phyloP scores from a whole-genome alignment of 1,284 basidiomycete genomes.

The Puccinia hordei region DNA sequence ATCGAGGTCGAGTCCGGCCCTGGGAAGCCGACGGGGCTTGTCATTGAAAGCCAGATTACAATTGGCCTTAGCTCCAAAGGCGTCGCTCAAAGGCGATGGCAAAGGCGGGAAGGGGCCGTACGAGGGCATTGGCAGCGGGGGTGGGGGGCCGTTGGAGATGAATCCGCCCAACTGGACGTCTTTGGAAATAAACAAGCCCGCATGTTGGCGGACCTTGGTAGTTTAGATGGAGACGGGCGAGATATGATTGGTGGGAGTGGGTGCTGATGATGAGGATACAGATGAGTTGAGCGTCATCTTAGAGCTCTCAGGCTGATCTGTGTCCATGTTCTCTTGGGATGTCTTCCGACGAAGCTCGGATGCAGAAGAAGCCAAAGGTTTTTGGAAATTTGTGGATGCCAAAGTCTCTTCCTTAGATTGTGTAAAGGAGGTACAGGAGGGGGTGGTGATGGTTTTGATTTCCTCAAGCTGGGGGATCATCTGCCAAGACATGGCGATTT shows the following conservation, averaged over 20 bases:
- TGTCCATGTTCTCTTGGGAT: not conserved
- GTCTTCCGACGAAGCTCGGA: not conserved
- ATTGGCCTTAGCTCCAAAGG: not conserved
- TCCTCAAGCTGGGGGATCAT: constrained; percentile 68
- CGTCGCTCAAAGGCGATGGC: not conserved
- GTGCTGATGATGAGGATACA: no score
- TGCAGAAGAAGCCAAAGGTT: constrained; percentile 20
- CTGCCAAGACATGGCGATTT: constrained; percentile 84
- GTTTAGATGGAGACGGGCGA: no score
- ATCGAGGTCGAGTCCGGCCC: no score
- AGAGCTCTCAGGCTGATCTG: no score
- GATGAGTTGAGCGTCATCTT: no score
- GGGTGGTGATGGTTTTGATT: no score
- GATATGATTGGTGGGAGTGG: no score
- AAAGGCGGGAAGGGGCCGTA: not conserved
- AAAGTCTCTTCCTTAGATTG: constrained; percentile 55
- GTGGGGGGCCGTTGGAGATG: no score
- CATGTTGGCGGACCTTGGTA: no score
- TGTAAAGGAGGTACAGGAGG: constrained; percentile 42
- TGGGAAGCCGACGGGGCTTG: no score
- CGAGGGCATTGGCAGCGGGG: not conserved
- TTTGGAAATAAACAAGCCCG: no score
- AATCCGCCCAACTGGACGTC: no score
- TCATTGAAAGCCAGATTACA: not conserved
- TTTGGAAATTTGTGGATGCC: not conserved